A percentile compares a stretch with the other conserved stretches of the same genome.
phyloP scores from a whole-genome alignment of 2,329 filamentous ascomycete species.

The Fusarium lateritium region DNA sequence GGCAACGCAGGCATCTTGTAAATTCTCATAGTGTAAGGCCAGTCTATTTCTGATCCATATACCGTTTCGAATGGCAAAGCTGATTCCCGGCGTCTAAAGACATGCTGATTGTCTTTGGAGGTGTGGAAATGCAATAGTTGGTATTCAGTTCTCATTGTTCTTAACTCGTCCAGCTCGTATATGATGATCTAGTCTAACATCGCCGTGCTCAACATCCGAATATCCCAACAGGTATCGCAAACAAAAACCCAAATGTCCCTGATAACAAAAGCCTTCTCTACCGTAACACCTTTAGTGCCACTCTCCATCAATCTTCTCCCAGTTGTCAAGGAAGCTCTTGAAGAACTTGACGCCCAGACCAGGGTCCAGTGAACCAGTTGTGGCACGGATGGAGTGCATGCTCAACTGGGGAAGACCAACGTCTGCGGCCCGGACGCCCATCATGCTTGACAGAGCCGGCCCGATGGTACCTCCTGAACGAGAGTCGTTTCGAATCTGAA shows the following conservation, averaged over 20 bases:
- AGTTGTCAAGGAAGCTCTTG: slow-evolving; percentile 89
- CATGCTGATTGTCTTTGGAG: no score
- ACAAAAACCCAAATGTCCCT: neutral
- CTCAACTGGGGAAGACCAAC: slow-evolving; percentile 91
- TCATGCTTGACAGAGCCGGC: slow-evolving; percentile 84
- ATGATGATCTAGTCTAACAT: slow-evolving; percentile 11
- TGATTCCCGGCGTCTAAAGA: no score
- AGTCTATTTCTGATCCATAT: no score
- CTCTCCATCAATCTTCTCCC: slow-evolving; percentile 86
- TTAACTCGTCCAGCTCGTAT: neutral
- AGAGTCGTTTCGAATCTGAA: slow-evolving; percentile 95
- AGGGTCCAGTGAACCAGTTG: slow-evolving; percentile 87
- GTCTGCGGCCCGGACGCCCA: slow-evolving; percentile 88
- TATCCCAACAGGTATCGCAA: slow-evolving; percentile 27
- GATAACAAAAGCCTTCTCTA: slow-evolving; percentile 22
- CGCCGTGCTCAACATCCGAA: slow-evolving; percentile 17
- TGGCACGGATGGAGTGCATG: slow-evolving; percentile 94
- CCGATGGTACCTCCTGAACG: slow-evolving; percentile 95
- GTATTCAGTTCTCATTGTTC: no score
- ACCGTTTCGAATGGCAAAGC: no score
- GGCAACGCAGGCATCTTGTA: no score
- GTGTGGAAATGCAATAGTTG: no score
- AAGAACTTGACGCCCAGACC: slow-evolving; percentile 91
- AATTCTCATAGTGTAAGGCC: no score
- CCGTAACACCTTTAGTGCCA: slow-evolving; percentile 64